Evolutionary conservation across 768 basidiomycete species (phyloP).

Genomic region (Strobilomyces echinocephalus): DNA sequence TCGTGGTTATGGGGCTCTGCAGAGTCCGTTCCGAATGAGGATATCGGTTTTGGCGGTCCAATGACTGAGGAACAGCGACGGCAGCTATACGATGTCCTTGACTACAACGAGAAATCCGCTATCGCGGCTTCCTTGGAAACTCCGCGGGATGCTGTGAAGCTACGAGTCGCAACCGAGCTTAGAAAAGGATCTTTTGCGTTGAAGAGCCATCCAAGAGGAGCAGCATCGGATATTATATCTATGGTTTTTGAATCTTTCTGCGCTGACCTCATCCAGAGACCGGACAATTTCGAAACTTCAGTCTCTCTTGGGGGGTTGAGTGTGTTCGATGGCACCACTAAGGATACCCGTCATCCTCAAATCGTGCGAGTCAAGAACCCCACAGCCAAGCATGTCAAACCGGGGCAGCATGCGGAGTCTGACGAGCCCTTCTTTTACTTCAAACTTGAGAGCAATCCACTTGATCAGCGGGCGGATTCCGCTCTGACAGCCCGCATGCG

Average conservation of each 20-base stretch:
- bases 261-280: slow-evolving; percentile 78
- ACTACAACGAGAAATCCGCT: slow-evolving; percentile 85
- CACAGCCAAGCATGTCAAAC: slow-evolving; percentile 30
- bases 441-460: slow-evolving; percentile 87
- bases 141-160: slow-evolving; percentile 75
- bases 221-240: slow-evolving; percentile 69
- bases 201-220: slow-evolving; percentile 65
- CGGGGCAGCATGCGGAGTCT: slow-evolving; percentile 24
- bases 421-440: slow-evolving; percentile 78
- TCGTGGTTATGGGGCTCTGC: slow-evolving; percentile 84
- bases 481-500: slow-evolving; percentile 86
- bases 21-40: slow-evolving; percentile 38
- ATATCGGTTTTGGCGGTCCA: slow-evolving; percentile 53
- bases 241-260: slow-evolving; percentile 83
- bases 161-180: slow-evolving; percentile 70
- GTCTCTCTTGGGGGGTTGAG: slow-evolving; percentile 81
- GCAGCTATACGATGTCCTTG: slow-evolving; percentile 84
- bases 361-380: slow-evolving; percentile 79
- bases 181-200: slow-evolving; percentile 86
- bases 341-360: slow-evolving; percentile 75
- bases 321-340: slow-evolving; percentile 89
- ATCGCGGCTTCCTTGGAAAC: slow-evolving; percentile 64
- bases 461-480: slow-evolving; percentile 88
- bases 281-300: slow-evolving; percentile 80
- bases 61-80: slow-evolving; percentile 90